These are phyloP conservation scores for Fusarium sp. DNA, from an alignment of 2,329 filamentous ascomycete genomes.

Conservation along the genomic window DNA sequence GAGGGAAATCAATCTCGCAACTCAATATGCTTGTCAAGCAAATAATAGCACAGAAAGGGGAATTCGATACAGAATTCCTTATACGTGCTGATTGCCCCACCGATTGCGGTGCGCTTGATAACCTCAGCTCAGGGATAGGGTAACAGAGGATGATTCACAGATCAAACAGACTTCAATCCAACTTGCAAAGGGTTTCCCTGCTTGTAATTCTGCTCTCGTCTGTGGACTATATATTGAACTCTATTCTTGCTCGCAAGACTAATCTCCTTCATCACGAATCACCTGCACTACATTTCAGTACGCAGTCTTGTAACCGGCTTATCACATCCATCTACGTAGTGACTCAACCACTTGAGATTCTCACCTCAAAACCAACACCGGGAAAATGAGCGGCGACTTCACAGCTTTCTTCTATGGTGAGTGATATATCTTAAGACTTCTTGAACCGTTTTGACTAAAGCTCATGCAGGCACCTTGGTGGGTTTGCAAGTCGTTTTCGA, in stretches of 20 bases:
- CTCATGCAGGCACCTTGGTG: constrained; percentile 48
- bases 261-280: background rate
- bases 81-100: constrained; percentile 19
- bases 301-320: background rate
- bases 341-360: background rate
- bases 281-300: background rate
- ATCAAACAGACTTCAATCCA: background rate
- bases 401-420: constrained; percentile 67
- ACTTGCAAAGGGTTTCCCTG: background rate
- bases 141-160: constrained; percentile 18
- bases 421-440: background rate
- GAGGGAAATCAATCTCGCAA: too few relatives aligned
- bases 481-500: background rate
- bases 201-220: background rate
- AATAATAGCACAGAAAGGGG: background rate
- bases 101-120: background rate
- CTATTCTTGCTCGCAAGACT: background rate
- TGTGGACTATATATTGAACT: background rate
- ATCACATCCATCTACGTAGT: background rate
- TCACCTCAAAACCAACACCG: background rate
- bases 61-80: background rate
- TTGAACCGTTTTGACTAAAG: background rate
- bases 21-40: background rate
- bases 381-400: constrained; percentile 52
- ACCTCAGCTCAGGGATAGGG: constrained; percentile 10